Conservation (phyloP, 352 stramenopile species). For the Phytophthora agathidicida region DNA sequence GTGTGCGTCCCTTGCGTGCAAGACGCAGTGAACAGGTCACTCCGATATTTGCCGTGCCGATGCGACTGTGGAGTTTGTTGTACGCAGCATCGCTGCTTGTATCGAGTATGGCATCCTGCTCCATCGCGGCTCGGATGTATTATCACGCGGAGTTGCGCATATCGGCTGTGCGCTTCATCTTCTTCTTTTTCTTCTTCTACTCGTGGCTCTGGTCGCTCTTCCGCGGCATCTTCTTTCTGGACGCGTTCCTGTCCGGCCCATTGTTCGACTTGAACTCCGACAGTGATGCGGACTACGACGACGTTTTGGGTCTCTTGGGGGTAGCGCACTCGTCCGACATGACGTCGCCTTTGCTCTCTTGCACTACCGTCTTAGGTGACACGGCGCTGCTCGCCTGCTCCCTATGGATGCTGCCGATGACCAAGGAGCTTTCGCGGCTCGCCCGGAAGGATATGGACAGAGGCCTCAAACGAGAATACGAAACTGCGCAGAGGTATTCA, state of each 20-base stretch:
- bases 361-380: slow-evolving; percentile 48
- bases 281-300: slow-evolving; percentile 32
- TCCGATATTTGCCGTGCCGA: slow-evolving; percentile 13
- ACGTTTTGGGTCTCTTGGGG: slow-evolving; percentile 44
- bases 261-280: not conserved
- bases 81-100: slow-evolving; percentile 48
- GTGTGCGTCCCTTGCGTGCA: slow-evolving; percentile 9
- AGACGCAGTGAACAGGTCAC: slow-evolving; percentile 1
- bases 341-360: slow-evolving; percentile 45
- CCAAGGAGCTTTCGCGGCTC: slow-evolving; percentile 46
- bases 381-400: slow-evolving; percentile 46
- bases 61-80: slow-evolving; percentile 53
- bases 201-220: slow-evolving; percentile 65
- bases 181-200: slow-evolving; percentile 71
- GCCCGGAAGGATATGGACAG: slow-evolving; percentile 49
- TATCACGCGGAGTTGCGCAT: slow-evolving; percentile 41
- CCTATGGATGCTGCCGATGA: slow-evolving; percentile 61
- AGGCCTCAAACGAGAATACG: slow-evolving; percentile 31
- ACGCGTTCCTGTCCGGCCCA: slow-evolving; percentile 35
- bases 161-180: slow-evolving; percentile 53
- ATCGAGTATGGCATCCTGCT: slow-evolving; percentile 43
- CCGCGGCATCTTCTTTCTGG: slow-evolving; percentile 50
- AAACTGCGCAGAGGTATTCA: slow-evolving; percentile 30
- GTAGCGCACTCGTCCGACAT: slow-evolving; percentile 45
- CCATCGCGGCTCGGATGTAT: slow-evolving; percentile 43